Evolutionary conservation across 176 grass and related monocot species (phyloP).

Genomic region (Aechmea fasciata): DNA sequence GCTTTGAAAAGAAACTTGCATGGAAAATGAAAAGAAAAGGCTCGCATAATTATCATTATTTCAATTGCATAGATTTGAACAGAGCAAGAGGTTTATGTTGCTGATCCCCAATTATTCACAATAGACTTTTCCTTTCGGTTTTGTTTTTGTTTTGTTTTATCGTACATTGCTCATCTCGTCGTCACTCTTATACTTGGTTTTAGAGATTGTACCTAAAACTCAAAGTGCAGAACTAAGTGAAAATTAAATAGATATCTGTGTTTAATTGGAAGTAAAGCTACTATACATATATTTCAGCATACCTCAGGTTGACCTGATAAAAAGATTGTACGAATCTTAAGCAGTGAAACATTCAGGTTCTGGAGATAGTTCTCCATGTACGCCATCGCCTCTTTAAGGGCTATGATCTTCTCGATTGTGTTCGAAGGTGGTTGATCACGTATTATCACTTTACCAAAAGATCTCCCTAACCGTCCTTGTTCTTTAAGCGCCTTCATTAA

Average conservation of each 20-base stretch:
- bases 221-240: neutral
- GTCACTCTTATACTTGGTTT: neutral
- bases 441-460: constrained; percentile 84
- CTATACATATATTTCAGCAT: constrained; percentile 16
- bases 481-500: constrained; percentile 74
- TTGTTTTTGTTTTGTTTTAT: neutral
- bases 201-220: neutral
- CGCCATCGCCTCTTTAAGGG: constrained; percentile 92
- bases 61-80: neutral
- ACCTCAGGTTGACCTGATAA: constrained; percentile 92
- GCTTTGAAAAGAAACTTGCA: neutral
- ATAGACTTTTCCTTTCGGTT: neutral
- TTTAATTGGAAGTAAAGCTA: constrained; percentile 2
- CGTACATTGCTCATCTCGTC: neutral
- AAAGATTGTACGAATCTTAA: constrained; percentile 63
- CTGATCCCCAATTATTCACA: neutral
- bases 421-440: constrained; percentile 87
- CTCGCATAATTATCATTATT: neutral
- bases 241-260: neutral
- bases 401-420: constrained; percentile 87
- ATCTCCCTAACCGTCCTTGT: constrained; percentile 83
- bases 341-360: constrained; percentile 65
- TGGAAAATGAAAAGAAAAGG: neutral
- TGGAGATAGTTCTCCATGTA: constrained; percentile 90
- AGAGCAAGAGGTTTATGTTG: neutral